phyloP scores from a whole-genome alignment of 768 basidiomycete genomes.

The Lentinus tigrinus region DNA sequence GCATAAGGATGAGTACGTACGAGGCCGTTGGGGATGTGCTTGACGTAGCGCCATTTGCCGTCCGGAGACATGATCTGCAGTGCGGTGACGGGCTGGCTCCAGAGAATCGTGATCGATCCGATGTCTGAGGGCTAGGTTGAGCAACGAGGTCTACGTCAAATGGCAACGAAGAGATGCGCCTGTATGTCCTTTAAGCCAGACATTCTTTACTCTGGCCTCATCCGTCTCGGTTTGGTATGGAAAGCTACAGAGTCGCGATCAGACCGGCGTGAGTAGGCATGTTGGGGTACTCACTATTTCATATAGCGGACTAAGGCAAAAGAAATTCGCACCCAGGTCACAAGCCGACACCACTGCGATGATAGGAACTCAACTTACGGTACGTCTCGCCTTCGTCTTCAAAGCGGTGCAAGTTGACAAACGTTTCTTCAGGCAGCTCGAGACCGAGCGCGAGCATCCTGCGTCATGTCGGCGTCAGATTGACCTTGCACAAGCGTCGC shows the following conservation, averaged over 20 bases:
- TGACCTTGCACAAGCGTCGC: not conserved
- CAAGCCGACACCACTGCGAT: not conserved
- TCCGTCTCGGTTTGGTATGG: constrained; percentile 31
- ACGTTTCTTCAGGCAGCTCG: constrained; percentile 45
- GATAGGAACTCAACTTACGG: constrained; percentile 22
- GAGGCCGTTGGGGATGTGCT: constrained; percentile 35
- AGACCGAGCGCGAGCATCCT: constrained; percentile 44
- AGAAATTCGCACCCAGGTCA: not conserved
- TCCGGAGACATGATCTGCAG: constrained; percentile 34
- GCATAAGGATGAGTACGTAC: constrained; percentile 21
- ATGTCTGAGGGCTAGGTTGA: constrained; percentile 24
- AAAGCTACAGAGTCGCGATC: constrained; percentile 20
- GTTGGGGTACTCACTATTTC: constrained; percentile 10
- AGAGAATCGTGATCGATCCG: constrained; percentile 33
- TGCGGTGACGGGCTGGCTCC: constrained; percentile 36
- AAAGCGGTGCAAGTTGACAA: constrained; percentile 40
- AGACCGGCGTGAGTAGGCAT: too few relatives aligned
- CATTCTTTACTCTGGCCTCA: constrained; percentile 28
- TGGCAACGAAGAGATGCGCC: constrained; percentile 15
- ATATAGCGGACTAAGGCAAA: constrained; percentile 28
- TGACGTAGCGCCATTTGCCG: constrained; percentile 36
- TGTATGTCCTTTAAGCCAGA: constrained; percentile 38
- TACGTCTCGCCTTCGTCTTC: constrained; percentile 37
- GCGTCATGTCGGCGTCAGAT: not conserved
- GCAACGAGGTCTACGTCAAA: not conserved